Evolutionary conservation across 306 rosid species (phyloP), one percentile per base, ranked within the genome.

Genomic region (Echinosophora koreensis): DNA sequence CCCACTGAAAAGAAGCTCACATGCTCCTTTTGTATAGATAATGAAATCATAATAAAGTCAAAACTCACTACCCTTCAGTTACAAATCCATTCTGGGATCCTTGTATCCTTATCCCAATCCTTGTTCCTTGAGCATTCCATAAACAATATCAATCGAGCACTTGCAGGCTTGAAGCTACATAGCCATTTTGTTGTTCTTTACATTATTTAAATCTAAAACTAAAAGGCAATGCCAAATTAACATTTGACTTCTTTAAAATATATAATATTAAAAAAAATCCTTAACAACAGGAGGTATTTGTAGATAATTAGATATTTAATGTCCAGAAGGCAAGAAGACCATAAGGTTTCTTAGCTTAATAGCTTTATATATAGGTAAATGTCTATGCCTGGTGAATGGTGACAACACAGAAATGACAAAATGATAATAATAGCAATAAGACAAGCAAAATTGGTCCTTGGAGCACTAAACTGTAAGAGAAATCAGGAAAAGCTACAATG

Each of bases 401-500:
- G 38, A 64, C 4, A 61, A 58, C 76, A 54, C 6, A 71, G 46
- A 71, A n/a, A n/a, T n/a, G n/a, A n/a, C n/a, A n/a, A n/a, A n/a
- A 71, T 56, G 66, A 72, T 65, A 14, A 66, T 15, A 57, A 47
- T 32, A 54, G 41, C 63, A 77, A 65, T 32, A 42, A 17, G 47
- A 55, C 66, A 69, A 70, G 37, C 41, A 56, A 62, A 60, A 49
- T 32, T 70, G 56, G 58, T 15, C 38, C 80, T 44, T 35, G 62
- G 32, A 37, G 57, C 65, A 12, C 66, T 55, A 35, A 44, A 41
- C 30, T 46, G 51, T 2, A 12, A 13, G 58, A 41, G 34, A 57
- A 73, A 61, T 41, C 47, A 71, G 28, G 37, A 64, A 73, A 70
- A 62, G 64, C 35, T 9, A 67, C 4, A 69, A 49, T 38, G 73